These are phyloP conservation scores for Haberlea rhodopensis DNA, from an alignment of 257 asterid species.

Conservation along the genomic window DNA sequence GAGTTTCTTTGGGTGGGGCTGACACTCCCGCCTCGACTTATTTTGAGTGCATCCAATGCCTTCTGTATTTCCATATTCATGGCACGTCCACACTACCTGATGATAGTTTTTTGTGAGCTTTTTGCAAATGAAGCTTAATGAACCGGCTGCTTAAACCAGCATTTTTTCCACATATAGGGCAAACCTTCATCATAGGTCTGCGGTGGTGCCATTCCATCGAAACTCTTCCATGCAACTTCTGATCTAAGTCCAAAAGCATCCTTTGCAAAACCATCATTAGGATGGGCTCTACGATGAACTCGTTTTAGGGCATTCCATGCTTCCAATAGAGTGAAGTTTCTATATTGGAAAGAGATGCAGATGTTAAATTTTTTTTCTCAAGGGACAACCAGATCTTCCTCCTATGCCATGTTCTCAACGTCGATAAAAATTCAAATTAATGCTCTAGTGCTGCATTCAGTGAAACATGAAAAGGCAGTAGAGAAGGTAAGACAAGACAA, in stretches of 20 bases:
- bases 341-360: slow-evolving; percentile 35
- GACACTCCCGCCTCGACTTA: slow-evolving; percentile 84
- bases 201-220: slow-evolving; percentile 99
- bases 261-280: slow-evolving; percentile 93
- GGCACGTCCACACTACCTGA: slow-evolving; percentile 98
- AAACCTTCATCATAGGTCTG: slow-evolving; percentile 80
- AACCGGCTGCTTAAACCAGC: slow-evolving; percentile 98
- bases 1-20: slow-evolving; percentile 80
- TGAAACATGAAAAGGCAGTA: too few relatives aligned
- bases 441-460: too few relatives aligned
- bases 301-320: slow-evolving; percentile 86
- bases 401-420: background rate
- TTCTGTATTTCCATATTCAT: slow-evolving; percentile 96
- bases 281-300: slow-evolving; percentile 95
- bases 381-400: background rate
- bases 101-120: slow-evolving; percentile 81
- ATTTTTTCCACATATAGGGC: slow-evolving; percentile 95
- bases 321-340: slow-evolving; percentile 65
- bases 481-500: too few relatives aligned
- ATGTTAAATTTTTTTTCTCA: background rate
- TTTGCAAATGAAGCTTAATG: slow-evolving; percentile 91
- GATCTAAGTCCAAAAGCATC: slow-evolving; percentile 76
- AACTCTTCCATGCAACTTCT: slow-evolving; percentile 64
- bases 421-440: too few relatives aligned
- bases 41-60: slow-evolving; percentile 74